Evolutionary conservation across 129 eudicot genomes (phyloP).

Genomic region (Helichrysum umbraculigerum): DNA sequence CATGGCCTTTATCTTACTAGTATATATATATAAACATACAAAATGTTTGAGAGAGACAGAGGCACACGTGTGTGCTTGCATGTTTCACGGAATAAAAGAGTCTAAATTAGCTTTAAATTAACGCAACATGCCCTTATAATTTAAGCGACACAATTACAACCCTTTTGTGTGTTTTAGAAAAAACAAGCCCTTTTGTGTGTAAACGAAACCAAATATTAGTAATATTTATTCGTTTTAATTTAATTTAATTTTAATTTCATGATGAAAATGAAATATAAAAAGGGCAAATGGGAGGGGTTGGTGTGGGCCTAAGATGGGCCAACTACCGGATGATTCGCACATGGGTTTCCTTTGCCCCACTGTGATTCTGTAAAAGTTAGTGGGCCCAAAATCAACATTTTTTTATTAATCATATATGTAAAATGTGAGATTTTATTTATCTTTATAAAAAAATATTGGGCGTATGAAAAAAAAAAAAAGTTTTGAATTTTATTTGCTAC

Average conservation of each 20-base stretch:
- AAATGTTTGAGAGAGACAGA: neutral
- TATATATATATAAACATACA: too few species aligned
- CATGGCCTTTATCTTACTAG: too few species aligned
- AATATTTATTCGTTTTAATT: too few species aligned
- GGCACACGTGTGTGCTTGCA: neutral
- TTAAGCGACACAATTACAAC: neutral
- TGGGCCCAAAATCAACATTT: neutral
- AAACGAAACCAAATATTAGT: too few species aligned
- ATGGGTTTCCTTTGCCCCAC: conserved; percentile 14
- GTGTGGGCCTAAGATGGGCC: conserved; percentile 19
- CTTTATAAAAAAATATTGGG: too few species aligned
- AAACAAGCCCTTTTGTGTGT: neutral
- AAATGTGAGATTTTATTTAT: too few species aligned
- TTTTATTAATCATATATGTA: too few species aligned
- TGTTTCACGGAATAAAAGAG: neutral
- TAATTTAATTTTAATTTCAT: neutral
- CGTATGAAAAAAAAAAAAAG: too few species aligned
- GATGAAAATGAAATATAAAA: neutral
- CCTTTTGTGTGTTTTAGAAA: neutral
- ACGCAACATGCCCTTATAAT: neutral
- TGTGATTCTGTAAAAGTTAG: conserved; percentile 10
- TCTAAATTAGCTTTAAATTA: neutral
- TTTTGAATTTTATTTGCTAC: too few species aligned
- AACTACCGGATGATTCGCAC: conserved; percentile 19
- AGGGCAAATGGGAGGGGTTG: neutral